These are phyloP conservation scores for Protea cynaroides DNA, from an alignment of 164 flowering plant genomes.

Conservation along the genomic window DNA sequence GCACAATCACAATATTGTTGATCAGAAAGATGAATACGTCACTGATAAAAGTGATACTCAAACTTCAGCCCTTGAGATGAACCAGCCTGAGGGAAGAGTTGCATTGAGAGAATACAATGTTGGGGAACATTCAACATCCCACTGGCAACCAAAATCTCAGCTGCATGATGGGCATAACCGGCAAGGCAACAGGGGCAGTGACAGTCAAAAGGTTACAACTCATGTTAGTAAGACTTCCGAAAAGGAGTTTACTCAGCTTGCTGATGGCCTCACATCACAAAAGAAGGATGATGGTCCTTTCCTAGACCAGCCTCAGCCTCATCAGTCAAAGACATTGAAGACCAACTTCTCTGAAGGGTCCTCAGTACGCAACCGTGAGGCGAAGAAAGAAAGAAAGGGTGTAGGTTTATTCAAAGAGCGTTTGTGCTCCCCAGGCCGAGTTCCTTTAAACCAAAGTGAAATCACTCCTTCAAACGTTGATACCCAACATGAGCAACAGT, in stretches of 20 bases:
- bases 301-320: constrained; percentile 17
- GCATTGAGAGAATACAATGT: constrained; percentile 32
- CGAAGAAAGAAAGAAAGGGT: constrained; percentile 36
- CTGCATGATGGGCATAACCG: constrained; percentile 22
- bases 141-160: constrained; percentile 84
- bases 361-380: constrained; percentile 21
- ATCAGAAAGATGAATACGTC: constrained; percentile 28
- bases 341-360: constrained; percentile 19
- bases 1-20: constrained; percentile 24
- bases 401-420: constrained; percentile 27
- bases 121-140: constrained; percentile 44
- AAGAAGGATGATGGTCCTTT: constrained; percentile 15
- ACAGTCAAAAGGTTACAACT: constrained; percentile 22
- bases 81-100: constrained; percentile 33
- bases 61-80: constrained; percentile 21
- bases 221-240: constrained; percentile 25
- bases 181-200: constrained; percentile 29
- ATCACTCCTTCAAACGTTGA: constrained; percentile 22
- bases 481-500: constrained; percentile 29
- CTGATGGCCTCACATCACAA: constrained; percentile 11
- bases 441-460: constrained; percentile 21
- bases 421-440: constrained; percentile 27
- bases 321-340: constrained; percentile 16
- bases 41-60: constrained; percentile 18
- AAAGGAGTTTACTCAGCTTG: constrained; percentile 28